Evolutionary conservation across 1,284 basidiomycete genomes (phyloP).

Genomic region (Marasmius oreades): DNA sequence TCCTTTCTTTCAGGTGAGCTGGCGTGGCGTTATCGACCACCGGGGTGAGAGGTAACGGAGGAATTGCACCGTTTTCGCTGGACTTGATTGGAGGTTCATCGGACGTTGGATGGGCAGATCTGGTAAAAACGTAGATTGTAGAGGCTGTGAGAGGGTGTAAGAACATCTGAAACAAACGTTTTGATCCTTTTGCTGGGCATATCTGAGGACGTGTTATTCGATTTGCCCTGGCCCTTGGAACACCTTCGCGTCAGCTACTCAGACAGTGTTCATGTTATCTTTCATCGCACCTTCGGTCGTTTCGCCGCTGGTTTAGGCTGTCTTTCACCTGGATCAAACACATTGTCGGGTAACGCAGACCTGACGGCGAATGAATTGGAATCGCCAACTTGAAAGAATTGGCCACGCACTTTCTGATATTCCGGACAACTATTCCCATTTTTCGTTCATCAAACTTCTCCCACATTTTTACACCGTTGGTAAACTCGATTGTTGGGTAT

Average conservation of each 20-base stretch:
- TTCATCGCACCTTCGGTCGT: slow-evolving; percentile 59
- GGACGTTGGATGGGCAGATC: slow-evolving; percentile 36
- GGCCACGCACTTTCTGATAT: slow-evolving; percentile 79
- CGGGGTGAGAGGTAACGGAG: slow-evolving; percentile 28
- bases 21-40: slow-evolving; percentile 32
- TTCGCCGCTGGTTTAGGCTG: slow-evolving; percentile 68
- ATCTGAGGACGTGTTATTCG: slow-evolving; percentile 62
- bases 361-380: slow-evolving; percentile 34
- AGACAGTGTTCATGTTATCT: slow-evolving; percentile 2
- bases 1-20: slow-evolving; percentile 42
- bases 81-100: slow-evolving; percentile 26
- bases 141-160: slow-evolving; percentile 17
- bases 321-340: slow-evolving; percentile 79
- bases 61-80: slow-evolving; percentile 37
- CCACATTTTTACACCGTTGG: slow-evolving; percentile 94
- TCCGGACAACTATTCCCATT: slow-evolving; percentile 94
- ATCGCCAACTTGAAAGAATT: slow-evolving; percentile 14
- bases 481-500: slow-evolving; percentile 95
- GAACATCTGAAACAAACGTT: slow-evolving; percentile 41
- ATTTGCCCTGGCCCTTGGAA: slow-evolving; percentile 58
- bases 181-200: slow-evolving; percentile 60
- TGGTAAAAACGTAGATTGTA: slow-evolving; percentile 25
- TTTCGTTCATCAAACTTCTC: slow-evolving; percentile 90
- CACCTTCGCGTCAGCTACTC: slow-evolving; percentile 15
- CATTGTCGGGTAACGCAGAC: slow-evolving; percentile 73